Base-by-base conservation (phyloP, 495 filamentous ascomycete genomes). In the Lasiosphaeris hirsuta region DNA sequence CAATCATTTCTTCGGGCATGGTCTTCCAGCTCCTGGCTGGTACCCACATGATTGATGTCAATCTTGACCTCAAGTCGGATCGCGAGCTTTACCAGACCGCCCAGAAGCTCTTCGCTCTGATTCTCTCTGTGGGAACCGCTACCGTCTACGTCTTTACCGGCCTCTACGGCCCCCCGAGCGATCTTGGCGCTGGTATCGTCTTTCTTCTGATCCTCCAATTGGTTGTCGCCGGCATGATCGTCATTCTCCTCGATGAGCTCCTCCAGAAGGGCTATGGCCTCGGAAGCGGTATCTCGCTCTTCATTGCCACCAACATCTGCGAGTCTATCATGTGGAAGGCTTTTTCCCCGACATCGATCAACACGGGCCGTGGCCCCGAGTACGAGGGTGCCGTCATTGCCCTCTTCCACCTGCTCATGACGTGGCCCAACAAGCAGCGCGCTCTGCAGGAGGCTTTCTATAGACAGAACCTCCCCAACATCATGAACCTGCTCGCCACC, bases 301-400 rank as follows among this genome's bases (percentile, higher is more conserved):
- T 99, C 85, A 99, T 99, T 71, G 95, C 95, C 54, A 99, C 95
- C 80, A 97, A 97, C 84, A 97, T 99, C 78, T 99, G 95, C 87
- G 95, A 99, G 78, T 96, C 92, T 36, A 99, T 99, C 72, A 86
- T 99, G 74, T 99, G 95, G 95, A 96, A 96, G 81, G 95, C 95
- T 15, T 97, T 97, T 81, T 96, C 92, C 52, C 95, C 95, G 30
- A 99, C 95, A 13, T 97, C 94, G 69, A 96, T 99, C 78, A 99
- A 99, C 81, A 97, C 95, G 57, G 95, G 95, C 59, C 90, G 95
- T 81, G 95, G 95, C 51, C 95, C 95, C 66, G 95, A 99, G 76
- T 99, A 97, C 72, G 95, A 99, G 80, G 95, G 95, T 72, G 95
- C 95, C 51, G 90, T 99, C 67, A 96, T 99, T 71, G 95, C 95